Evolutionary conservation across 2,329 filamentous ascomycete species (phyloP).

Genomic region (Fonsecaea pedrosoi): DNA sequence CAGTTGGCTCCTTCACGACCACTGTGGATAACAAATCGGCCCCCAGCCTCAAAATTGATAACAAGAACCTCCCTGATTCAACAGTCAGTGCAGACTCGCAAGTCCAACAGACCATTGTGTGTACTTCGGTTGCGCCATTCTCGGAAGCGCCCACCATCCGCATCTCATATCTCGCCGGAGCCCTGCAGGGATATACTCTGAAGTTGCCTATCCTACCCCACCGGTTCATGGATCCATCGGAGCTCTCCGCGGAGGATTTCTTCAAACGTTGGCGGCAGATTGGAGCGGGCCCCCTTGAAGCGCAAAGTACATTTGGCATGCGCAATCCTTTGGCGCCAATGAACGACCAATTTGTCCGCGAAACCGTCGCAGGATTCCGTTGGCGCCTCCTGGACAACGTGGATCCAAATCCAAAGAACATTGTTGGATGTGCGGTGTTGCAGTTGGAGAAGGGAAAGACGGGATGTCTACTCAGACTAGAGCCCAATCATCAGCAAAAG

Average conservation of each 20-base stretch:
- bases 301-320: slow-evolving; percentile 77
- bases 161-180: slow-evolving; percentile 91
- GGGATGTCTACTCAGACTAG: slow-evolving; percentile 88
- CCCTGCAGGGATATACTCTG: slow-evolving; percentile 88
- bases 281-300: slow-evolving; percentile 83
- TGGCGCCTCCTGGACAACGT: slow-evolving; percentile 87
- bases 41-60: slow-evolving; percentile 79
- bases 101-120: slow-evolving; percentile 92
- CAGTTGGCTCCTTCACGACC: slow-evolving; percentile 91
- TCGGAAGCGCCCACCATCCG: slow-evolving; percentile 86
- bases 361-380: slow-evolving; percentile 76
- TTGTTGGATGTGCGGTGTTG: slow-evolving; percentile 89
- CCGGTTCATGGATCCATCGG: slow-evolving; percentile 95
- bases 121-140: slow-evolving; percentile 84
- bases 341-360: slow-evolving; percentile 72
- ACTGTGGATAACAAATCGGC: slow-evolving; percentile 76
- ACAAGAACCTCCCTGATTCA: slow-evolving; percentile 86
- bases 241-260: slow-evolving; percentile 87
- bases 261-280: slow-evolving; percentile 99
- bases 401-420: slow-evolving; percentile 90
- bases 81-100: slow-evolving; percentile 76
- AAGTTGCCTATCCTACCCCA: slow-evolving; percentile 88
- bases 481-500: slow-evolving; percentile 91
- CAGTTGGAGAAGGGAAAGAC: slow-evolving; percentile 81
- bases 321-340: slow-evolving; percentile 66